Percentiles rank a stretch among this genome's conserved stretches.
These are phyloP conservation scores for Raffaelea arxii DNA, from an alignment of 2,329 filamentous ascomycete genomes.

Conservation along the genomic window DNA sequence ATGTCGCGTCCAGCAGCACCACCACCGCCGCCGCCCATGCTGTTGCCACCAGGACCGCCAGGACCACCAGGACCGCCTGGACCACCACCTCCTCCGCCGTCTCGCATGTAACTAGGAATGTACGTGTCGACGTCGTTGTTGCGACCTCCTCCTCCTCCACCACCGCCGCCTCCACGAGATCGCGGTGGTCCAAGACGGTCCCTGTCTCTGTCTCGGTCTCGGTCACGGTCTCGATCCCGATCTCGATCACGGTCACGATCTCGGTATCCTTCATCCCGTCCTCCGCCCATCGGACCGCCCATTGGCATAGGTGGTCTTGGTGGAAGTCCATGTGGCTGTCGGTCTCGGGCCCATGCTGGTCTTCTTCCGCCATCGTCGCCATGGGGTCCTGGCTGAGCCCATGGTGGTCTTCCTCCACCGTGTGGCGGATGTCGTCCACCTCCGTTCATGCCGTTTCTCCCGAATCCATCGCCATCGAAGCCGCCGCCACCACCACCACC, in stretches of 20 bases:
- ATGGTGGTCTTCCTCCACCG: slow-evolving; percentile 20
- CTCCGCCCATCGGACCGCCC: slow-evolving; percentile 26
- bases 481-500: too few species aligned
- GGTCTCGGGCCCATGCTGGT: slow-evolving; percentile 47
- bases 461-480: slow-evolving; percentile 42
- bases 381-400: slow-evolving; percentile 15
- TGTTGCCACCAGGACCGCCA: background rate
- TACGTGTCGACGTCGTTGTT: slow-evolving; percentile 33
- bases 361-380: slow-evolving; percentile 25
- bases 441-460: slow-evolving; percentile 38
- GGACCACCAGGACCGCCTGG: background rate
- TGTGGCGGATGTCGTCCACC: slow-evolving; percentile 25
- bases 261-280: slow-evolving; percentile 23
- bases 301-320: slow-evolving; percentile 40
- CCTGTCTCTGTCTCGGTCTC: slow-evolving; percentile 5
- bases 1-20: slow-evolving; percentile 7
- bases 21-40: background rate
- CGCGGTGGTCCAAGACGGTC: slow-evolving; percentile 2
- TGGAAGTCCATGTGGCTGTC: slow-evolving; percentile 31
- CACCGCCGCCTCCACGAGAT: slow-evolving; percentile 14
- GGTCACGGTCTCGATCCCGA: slow-evolving; percentile 21
- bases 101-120: slow-evolving; percentile 35
- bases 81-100: slow-evolving; percentile 15
- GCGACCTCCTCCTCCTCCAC: background rate
- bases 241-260: slow-evolving; percentile 23